phyloP scores from a whole-genome alignment of 108 stramenopile genomes.

The Stephanodiscus minutulus region DNA sequence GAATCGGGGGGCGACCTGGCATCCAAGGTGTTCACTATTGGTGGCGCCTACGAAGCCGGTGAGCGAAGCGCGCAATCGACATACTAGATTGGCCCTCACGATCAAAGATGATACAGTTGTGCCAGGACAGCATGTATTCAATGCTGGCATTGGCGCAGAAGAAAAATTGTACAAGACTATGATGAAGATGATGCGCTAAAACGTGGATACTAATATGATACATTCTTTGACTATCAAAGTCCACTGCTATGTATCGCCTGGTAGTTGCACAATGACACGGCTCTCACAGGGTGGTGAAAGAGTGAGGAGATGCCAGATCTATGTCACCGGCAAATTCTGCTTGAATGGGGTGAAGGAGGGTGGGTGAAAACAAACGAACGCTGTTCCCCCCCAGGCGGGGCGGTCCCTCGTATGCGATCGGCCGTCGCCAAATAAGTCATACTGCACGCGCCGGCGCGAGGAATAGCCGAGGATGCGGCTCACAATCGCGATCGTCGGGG shows the following conservation, averaged over 20 bases:
- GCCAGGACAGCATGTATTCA: slow-evolving; percentile 75
- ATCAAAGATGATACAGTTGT: slow-evolving; percentile 67
- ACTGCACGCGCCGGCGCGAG: slow-evolving; percentile 36
- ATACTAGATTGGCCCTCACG: slow-evolving; percentile 91
- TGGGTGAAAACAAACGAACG: no score
- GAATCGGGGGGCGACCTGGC: slow-evolving; percentile 35
- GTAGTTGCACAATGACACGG: no score
- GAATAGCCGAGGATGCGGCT: slow-evolving; percentile 41
- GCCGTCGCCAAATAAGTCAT: slow-evolving; percentile 14
- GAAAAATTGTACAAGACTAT: slow-evolving; percentile 58
- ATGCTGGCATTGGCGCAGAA: slow-evolving; percentile 58
- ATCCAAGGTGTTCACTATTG: slow-evolving; percentile 84
- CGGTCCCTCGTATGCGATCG: no score
- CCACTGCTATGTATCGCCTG: no score
- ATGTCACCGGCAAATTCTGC: no score
- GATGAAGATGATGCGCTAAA: slow-evolving; percentile 29
- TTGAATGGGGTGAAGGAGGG: no score
- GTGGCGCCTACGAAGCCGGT: slow-evolving; percentile 91
- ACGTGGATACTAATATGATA: neutral
- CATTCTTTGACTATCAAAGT: no score
- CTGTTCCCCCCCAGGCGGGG: no score
- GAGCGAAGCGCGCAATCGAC: slow-evolving; percentile 98
- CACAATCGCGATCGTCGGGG: slow-evolving; percentile 16
- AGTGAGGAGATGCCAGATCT: no score
- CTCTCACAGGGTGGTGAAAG: no score